These are phyloP conservation scores for Arabidopsis arenosa DNA, from an alignment of 345 rosid species.

Conservation along the genomic window DNA sequence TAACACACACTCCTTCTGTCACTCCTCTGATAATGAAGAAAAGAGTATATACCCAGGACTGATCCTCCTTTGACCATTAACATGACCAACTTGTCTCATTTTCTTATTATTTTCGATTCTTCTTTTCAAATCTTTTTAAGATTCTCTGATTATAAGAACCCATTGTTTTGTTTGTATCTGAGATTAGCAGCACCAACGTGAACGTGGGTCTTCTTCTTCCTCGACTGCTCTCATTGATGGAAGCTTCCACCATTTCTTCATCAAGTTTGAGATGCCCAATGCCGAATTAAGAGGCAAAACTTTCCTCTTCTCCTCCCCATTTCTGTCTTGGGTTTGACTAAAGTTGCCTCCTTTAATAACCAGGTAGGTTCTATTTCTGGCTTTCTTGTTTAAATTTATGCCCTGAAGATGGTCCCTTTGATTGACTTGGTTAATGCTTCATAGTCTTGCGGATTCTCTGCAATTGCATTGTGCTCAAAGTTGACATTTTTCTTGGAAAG, in stretches of 20 bases:
- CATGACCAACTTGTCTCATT: constrained; percentile 41
- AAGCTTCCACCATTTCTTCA: constrained; percentile 24
- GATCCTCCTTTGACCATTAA: constrained; percentile 42
- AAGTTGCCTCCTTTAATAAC: constrained; percentile 21
- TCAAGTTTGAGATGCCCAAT: neutral
- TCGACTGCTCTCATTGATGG: constrained; percentile 9
- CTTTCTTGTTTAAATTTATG: neutral
- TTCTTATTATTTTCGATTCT: constrained; percentile 25
- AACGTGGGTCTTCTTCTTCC: constrained; percentile 45
- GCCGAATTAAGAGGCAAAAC: neutral
- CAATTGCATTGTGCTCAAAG: constrained; percentile 11
- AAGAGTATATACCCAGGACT: constrained; percentile 48
- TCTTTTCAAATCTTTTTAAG: constrained; percentile 5
- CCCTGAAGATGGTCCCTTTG: neutral
- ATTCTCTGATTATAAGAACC: constrained; percentile 42
- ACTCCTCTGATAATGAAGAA: constrained; percentile 32
- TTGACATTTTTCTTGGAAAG: constrained; percentile 11
- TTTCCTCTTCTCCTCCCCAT: neutral
- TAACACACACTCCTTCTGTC: constrained; percentile 40
- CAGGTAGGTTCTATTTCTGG: constrained; percentile 18
- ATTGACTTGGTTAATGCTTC: constrained; percentile 19
- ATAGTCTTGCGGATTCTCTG: neutral
- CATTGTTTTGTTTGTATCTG: constrained; percentile 28
- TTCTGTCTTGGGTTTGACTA: constrained; percentile 35
- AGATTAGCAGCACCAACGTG: constrained; percentile 44